Conservation (phyloP, 176 grass and related monocot genomes). For the Oropetium thomaeum region DNA sequence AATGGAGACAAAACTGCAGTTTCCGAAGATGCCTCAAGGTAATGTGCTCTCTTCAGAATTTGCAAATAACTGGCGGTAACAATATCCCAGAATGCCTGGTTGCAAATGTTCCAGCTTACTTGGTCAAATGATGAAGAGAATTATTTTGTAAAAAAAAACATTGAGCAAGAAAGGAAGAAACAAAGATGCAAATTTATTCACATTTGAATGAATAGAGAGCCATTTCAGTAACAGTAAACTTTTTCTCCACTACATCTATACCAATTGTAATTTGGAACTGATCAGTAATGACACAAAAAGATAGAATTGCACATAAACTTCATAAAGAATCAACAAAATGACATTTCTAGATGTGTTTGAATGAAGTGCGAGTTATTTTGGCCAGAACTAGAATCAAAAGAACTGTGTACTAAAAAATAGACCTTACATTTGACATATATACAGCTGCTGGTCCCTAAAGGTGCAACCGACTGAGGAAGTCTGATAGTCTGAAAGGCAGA, state of each 20-base stretch:
- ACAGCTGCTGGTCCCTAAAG: slow-evolving; percentile 45
- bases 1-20: slow-evolving; percentile 12
- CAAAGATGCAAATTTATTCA: not conserved
- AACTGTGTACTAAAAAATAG: not conserved
- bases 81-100: slow-evolving; percentile 37
- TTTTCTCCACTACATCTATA: not conserved
- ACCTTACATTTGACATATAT: slow-evolving; percentile 41
- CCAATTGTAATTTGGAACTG: not conserved
- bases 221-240: not conserved
- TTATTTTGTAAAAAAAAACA: slow-evolving; percentile 22
- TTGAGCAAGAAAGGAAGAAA: not conserved
- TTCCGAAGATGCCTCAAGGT: slow-evolving; percentile 32
- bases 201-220: not conserved
- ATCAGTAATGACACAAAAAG: not conserved
- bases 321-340: not conserved
- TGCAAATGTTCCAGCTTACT: slow-evolving; percentile 25
- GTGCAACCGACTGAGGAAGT: slow-evolving; percentile 66
- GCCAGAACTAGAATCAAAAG: slow-evolving; percentile 7
- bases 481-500: slow-evolving; percentile 59
- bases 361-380: not conserved
- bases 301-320: not conserved
- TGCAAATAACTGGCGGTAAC: slow-evolving; percentile 29
- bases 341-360: not conserved
- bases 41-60: slow-evolving; percentile 32
- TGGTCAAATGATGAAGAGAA: slow-evolving; percentile 7